These are phyloP conservation scores for Talaromyces sp. DNA, from an alignment of 2,329 filamentous ascomycete species.

Conservation along the genomic window DNA sequence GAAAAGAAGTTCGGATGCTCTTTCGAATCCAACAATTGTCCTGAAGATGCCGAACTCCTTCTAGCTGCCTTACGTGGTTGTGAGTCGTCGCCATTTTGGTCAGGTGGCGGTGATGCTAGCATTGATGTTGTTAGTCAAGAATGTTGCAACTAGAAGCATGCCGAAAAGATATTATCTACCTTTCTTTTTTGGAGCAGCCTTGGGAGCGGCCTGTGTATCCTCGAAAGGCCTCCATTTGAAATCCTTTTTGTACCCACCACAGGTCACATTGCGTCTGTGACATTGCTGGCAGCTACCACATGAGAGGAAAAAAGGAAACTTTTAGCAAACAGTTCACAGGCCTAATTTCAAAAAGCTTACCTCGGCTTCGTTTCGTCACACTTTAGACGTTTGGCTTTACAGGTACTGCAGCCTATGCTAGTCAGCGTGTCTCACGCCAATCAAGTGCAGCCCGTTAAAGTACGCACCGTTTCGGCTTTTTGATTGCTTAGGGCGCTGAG, in stretches of 20 bases:
- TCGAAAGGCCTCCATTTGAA: conserved; percentile 71
- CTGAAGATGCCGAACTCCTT: conserved; percentile 5
- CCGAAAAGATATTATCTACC: conserved; percentile 35
- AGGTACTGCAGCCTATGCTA: conserved; percentile 62
- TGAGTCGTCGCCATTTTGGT: background rate
- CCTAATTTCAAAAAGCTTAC: background rate
- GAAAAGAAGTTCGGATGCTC: conserved; percentile 1
- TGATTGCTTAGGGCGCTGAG: conserved; percentile 61
- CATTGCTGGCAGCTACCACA: conserved; percentile 56
- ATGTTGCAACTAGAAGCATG: background rate
- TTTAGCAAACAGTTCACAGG: background rate
- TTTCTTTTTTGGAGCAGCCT: conserved; percentile 38
- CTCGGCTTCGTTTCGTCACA: conserved; percentile 66
- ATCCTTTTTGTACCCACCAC: conserved; percentile 68
- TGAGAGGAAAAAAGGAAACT: background rate
- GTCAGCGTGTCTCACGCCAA: conserved; percentile 11
- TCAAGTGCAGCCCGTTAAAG: conserved; percentile 11
- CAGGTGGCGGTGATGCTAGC: conserved; percentile 12
- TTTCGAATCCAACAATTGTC: background rate
- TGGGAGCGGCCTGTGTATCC: conserved; percentile 50
- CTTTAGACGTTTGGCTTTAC: conserved; percentile 67
- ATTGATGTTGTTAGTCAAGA: background rate
- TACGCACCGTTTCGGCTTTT: conserved; percentile 69
- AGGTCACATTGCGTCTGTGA: conserved; percentile 58
- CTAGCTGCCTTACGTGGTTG: conserved; percentile 13